Conservation (phyloP, 495 filamentous ascomycete genomes). For the Penicillium antarcticum region DNA sequence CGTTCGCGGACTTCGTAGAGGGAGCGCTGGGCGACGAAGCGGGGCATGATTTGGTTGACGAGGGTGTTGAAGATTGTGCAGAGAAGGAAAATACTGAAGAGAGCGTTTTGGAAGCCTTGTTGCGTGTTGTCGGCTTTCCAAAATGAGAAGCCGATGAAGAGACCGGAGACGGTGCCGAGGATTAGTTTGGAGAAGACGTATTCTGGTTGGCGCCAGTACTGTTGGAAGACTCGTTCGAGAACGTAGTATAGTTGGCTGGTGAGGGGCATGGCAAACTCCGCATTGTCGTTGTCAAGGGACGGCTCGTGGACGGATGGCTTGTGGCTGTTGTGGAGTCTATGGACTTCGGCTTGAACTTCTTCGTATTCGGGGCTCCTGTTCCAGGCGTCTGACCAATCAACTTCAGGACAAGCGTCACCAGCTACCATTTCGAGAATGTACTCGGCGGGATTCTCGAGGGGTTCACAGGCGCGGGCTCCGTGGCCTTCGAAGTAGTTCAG, state of each 20-base stretch:
- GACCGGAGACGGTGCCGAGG: slow-evolving; percentile 43
- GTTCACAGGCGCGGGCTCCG: slow-evolving; percentile 63
- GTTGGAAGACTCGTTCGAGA: slow-evolving; percentile 40
- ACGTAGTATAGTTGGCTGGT: slow-evolving; percentile 45
- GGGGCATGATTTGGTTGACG: slow-evolving; percentile 55
- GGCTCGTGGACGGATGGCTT: slow-evolving; percentile 13
- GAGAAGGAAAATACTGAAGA: slow-evolving; percentile 80
- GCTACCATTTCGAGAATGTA: slow-evolving; percentile 83
- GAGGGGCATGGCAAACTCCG: slow-evolving; percentile 53
- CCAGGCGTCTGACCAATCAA: slow-evolving; percentile 79
- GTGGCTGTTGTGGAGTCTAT: slow-evolving; percentile 53
- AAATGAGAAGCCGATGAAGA: slow-evolving; percentile 91
- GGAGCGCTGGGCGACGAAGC: slow-evolving; percentile 44
- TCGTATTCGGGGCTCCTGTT: slow-evolving; percentile 63
- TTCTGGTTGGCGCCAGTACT: slow-evolving; percentile 51
- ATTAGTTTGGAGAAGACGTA: slow-evolving; percentile 50
- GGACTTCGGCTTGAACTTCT: slow-evolving; percentile 61
- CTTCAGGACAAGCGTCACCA: slow-evolving; percentile 54
- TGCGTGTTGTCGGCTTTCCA: slow-evolving; percentile 62
- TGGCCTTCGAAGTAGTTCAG: slow-evolving; percentile 74
- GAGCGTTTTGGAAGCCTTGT: slow-evolving; percentile 78
- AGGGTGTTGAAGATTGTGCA: slow-evolving; percentile 70
- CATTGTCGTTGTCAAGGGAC: slow-evolving; percentile 7
- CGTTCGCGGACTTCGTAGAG: slow-evolving; percentile 52
- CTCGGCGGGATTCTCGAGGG: slow-evolving; percentile 77